Evolutionary conservation across 345 rosid species (phyloP).

Genomic region (Rhizophora apiculata): DNA sequence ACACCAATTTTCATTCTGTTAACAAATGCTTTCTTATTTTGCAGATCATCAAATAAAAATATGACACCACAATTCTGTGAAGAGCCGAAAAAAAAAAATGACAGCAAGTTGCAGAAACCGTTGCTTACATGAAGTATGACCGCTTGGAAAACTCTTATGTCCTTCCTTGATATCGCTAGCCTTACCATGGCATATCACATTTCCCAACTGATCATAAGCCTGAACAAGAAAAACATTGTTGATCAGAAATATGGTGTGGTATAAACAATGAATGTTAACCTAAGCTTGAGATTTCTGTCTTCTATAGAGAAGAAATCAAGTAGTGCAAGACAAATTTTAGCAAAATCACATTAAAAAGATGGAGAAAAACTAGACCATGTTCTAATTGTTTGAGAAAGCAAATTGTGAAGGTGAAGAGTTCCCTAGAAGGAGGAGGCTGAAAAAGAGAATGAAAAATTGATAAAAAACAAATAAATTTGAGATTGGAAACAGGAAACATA

Average conservation of each 20-base stretch:
- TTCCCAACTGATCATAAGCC: conserved; percentile 52
- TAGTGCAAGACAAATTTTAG: too few species aligned
- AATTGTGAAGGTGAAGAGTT: too few species aligned
- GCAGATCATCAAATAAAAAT: background rate
- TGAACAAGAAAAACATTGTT: conserved; percentile 6
- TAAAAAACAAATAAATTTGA: background rate
- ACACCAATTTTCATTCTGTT: too few species aligned
- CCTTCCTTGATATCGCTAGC: conserved; percentile 64
- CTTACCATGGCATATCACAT: conserved; percentile 69
- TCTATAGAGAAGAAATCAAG: too few species aligned
- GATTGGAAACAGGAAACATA: conserved; percentile 11
- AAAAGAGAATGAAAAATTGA: background rate
- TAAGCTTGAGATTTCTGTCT: too few species aligned
- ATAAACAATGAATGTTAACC: too few species aligned
- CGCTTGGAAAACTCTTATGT: conserved; percentile 87
- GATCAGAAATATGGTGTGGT: background rate
- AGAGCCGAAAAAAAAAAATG: background rate
- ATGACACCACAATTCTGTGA: background rate
- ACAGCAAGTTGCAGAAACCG: background rate
- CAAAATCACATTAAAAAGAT: too few species aligned
- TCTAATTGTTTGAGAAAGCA: too few species aligned
- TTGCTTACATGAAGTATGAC: conserved; percentile 69
- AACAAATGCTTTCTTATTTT: too few species aligned
- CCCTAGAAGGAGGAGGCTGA: background rate
- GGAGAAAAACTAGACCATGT: too few species aligned